Evolutionary conservation across 257 asterid species (phyloP).

Genomic region (Ilex aquifolium): DNA sequence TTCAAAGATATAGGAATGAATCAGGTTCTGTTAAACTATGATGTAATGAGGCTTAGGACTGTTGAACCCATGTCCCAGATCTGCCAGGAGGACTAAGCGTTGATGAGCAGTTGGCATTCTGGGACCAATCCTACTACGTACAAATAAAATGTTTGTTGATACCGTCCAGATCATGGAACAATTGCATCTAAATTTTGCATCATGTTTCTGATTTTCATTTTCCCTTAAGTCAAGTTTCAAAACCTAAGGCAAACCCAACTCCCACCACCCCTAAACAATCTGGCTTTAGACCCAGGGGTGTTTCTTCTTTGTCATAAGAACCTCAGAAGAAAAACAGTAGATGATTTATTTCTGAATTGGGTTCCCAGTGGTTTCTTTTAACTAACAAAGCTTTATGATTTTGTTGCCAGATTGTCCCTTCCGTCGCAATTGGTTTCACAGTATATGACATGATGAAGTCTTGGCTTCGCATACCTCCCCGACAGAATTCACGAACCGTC

Average conservation of each 20-base stretch:
- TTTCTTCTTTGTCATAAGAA: too few relatives aligned
- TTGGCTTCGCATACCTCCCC: conserved; percentile 76
- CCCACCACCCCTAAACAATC: background rate
- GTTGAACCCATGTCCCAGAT: too few relatives aligned
- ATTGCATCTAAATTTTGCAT: background rate
- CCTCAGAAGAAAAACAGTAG: background rate
- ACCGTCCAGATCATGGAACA: too few relatives aligned
- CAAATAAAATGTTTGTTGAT: too few relatives aligned
- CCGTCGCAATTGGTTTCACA: conserved; percentile 92
- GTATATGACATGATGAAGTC: conserved; percentile 76
- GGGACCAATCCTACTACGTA: too few relatives aligned
- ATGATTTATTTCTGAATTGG: background rate
- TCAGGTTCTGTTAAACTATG: too few relatives aligned
- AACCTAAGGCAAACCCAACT: background rate
- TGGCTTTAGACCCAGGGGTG: too few relatives aligned
- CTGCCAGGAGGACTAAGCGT: too few relatives aligned
- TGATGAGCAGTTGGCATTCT: too few relatives aligned
- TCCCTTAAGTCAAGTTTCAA: background rate
- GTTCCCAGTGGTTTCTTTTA: background rate
- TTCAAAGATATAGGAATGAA: too few relatives aligned
- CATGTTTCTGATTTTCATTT: too few relatives aligned
- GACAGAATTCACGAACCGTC: conserved; percentile 49
- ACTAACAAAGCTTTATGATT: background rate
- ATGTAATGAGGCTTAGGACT: too few relatives aligned
- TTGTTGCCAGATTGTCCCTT: conserved; percentile 71